Percentiles rank a stretch among this genome's conserved stretches.
These are phyloP conservation scores for Lentinus tigrinus DNA, from an alignment of 768 basidiomycete genomes.

Conservation along the genomic window DNA sequence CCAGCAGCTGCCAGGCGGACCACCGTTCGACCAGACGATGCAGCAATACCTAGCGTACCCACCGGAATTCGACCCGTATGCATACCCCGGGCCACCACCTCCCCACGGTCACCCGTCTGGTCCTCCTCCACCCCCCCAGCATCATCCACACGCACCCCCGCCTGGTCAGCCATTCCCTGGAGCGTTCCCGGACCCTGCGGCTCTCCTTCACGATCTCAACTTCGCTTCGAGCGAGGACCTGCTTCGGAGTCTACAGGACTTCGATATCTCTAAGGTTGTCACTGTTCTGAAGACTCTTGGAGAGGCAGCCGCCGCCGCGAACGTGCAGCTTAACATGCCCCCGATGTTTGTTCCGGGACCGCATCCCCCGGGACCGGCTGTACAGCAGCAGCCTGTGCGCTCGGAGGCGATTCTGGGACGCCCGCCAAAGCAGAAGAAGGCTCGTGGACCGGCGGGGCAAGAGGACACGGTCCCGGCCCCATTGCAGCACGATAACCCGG, in stretches of 20 bases:
- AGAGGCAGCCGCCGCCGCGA: conserved; percentile 51
- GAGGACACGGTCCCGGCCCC: conserved; percentile 7
- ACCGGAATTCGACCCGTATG: conserved; percentile 31
- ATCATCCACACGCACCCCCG: conserved; percentile 8
- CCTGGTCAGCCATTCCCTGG: conserved; percentile 22
- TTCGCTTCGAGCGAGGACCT: conserved; percentile 70
- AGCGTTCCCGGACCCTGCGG: conserved; percentile 16
- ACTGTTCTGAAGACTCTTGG: conserved; percentile 63
- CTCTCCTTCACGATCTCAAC: conserved; percentile 35
- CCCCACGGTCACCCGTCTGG: conserved; percentile 32
- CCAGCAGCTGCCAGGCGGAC: conserved; percentile 16
- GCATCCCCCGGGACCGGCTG: conserved; percentile 33
- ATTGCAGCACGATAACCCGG: conserved; percentile 37
- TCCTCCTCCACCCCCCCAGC: conserved; percentile 24
- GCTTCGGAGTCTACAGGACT: conserved; percentile 66
- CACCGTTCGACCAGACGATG: conserved; percentile 24
- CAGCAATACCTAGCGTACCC: conserved; percentile 28
- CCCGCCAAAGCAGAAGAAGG: conserved; percentile 33
- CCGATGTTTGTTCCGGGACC: conserved; percentile 26
- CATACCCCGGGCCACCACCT: conserved; percentile 22
- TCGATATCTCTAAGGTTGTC: conserved; percentile 72
- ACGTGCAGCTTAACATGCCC: conserved; percentile 28
- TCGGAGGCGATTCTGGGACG: conserved; percentile 45
- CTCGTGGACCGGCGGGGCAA: not conserved
- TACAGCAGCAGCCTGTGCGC: conserved; percentile 42